phyloP scores from a whole-genome alignment of 148 eudicot genomes.

The Polygonum maritimum region DNA sequence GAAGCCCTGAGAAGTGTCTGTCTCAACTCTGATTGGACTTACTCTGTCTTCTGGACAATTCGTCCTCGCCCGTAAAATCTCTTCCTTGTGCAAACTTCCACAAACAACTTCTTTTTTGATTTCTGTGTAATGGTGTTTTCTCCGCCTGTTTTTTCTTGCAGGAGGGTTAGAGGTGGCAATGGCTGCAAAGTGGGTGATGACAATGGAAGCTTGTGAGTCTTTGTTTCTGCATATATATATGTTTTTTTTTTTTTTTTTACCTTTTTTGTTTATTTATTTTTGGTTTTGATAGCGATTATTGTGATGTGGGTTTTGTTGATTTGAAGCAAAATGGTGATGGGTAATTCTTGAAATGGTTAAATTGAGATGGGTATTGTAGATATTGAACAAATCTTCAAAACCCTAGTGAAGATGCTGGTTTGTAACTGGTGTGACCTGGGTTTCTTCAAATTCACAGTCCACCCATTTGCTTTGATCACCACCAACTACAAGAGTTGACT shows the following conservation, averaged over 20 bases:
- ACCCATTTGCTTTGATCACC: background rate
- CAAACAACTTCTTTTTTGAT: background rate
- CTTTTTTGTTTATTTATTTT: background rate
- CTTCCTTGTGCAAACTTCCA: background rate
- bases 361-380: background rate
- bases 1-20: slow-evolving; percentile 83
- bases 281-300: background rate
- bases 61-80: slow-evolving; percentile 83
- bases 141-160: slow-evolving; percentile 36
- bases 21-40: slow-evolving; percentile 88
- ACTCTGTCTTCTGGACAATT: slow-evolving; percentile 98
- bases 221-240: background rate
- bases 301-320: slow-evolving; percentile 5
- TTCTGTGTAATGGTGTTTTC: background rate
- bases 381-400: background rate
- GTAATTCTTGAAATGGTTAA: background rate
- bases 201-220: slow-evolving; percentile 94
- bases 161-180: slow-evolving; percentile 95
- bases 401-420: background rate
- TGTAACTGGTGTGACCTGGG: background rate
- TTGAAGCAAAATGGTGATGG: background rate
- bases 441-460: background rate
- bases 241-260: slow-evolving; percentile 14
- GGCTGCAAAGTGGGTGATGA: slow-evolving; percentile 98
- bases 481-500: background rate